Base-by-base conservation (phyloP, 139 green algal genomes). In the Chlorella sp. region DNA sequence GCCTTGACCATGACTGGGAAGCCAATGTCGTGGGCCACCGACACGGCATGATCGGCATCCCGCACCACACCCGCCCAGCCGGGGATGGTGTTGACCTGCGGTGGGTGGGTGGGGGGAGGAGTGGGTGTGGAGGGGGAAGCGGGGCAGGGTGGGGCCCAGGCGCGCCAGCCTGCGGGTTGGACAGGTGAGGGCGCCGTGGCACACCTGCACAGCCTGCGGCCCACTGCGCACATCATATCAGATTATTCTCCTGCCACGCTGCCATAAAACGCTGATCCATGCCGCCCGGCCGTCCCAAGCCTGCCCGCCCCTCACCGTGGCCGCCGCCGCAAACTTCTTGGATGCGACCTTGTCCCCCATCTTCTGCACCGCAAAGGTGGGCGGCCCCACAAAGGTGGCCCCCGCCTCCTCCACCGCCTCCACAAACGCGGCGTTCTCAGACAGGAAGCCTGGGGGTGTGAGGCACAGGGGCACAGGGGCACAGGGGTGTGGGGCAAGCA, bases 351-450 rank as follows among this genome's bases (percentile, higher is more conserved):
- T 97, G 83, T 96, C 91, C 1, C 95, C 89, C 91, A 94, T 92
- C 46, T 89, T 76, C 79, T 75, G 64, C 4, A 84, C 96, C 13
- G 95, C 93, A 41, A 76, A 73, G 0, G 88, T 80, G 16, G 93
- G 92, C 0, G 95, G 95, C 0, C 95, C 95, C 30, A 97, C 92
- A 86, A 96, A 98, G 7, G 78, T 54, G 6, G 95, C 70, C 19
- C 94, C 93, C 8, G 84, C 89, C 7, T 84, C 68, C 68, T 86
- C 88, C 67, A 94, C 94, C 13, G 87, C 84, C 62, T 92, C 73
- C 0, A 90, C 90, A 91, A 98, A 98, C 2, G 60, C 75, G 1
- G 92, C 89, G 87, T 95, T 96, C 82, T 97, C 95, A 30, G 85
- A 93, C 44, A 98, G 84, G 86, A 97, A 98, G 64, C 95, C 95